phyloP scores from a whole-genome alignment of 306 rosid species.

The Cicer bijugum region DNA sequence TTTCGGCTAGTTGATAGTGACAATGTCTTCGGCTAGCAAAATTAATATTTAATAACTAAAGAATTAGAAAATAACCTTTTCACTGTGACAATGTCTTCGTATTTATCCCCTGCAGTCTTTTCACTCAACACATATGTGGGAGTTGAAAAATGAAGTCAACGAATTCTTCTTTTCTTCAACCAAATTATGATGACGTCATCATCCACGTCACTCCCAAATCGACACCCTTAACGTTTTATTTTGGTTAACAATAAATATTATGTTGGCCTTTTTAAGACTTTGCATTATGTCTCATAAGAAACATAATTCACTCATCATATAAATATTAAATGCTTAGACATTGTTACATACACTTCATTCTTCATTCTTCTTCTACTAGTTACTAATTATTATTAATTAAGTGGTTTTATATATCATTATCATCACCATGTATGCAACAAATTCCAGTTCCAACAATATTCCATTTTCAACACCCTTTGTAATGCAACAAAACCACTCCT shows the following conservation, averaged over 20 bases:
- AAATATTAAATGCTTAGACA: slow-evolving; percentile 47
- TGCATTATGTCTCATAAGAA: not conserved
- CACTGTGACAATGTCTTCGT: not conserved
- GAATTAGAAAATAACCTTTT: no score
- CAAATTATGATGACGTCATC: slow-evolving; percentile 52
- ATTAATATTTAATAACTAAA: no score
- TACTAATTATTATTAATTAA: not conserved
- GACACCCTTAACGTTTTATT: not conserved
- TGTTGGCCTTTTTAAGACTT: not conserved
- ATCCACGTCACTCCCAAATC: slow-evolving; percentile 58
- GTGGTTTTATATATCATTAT: not conserved
- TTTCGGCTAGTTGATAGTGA: no score
- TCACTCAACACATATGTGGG: not conserved
- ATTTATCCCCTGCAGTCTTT: not conserved
- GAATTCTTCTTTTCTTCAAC: slow-evolving; percentile 14
- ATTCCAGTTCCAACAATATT: slow-evolving; percentile 8
- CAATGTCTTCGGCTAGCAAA: no score
- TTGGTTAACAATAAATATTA: not conserved
- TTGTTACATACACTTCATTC: not conserved
- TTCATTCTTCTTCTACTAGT: not conserved
- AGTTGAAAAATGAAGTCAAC: slow-evolving; percentile 58
- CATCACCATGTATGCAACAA: slow-evolving; percentile 56
- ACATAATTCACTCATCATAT: slow-evolving; percentile 28
- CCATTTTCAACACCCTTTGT: slow-evolving; percentile 36
- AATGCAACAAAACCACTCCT: slow-evolving; percentile 14